These are phyloP conservation scores for Cryptomeria japonica DNA, from an alignment of 75 land plant genomes.

Conservation along the genomic window DNA sequence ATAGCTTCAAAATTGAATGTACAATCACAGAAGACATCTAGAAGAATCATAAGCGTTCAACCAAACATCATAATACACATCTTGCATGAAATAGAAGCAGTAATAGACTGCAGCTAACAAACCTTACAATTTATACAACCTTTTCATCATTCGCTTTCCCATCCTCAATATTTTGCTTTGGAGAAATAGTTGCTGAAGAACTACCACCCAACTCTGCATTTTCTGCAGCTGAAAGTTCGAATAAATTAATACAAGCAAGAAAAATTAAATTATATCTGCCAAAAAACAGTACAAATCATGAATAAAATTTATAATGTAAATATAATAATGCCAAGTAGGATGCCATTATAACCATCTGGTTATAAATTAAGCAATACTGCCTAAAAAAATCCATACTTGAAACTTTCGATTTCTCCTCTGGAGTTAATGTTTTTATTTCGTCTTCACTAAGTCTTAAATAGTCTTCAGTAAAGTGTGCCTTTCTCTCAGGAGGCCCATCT, in stretches of 20 bases:
- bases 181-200: constrained; percentile 13
- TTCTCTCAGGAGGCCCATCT: constrained; percentile 22
- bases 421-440: constrained; percentile 24
- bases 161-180: background rate
- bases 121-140: background rate
- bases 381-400: background rate
- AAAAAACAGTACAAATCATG: background rate
- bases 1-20: background rate
- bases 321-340: background rate
- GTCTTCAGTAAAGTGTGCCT: constrained; percentile 38
- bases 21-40: background rate
- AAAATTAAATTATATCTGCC: background rate
- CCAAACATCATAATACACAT: background rate
- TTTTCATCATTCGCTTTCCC: background rate
- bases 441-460: constrained; percentile 40
- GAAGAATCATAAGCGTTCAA: background rate
- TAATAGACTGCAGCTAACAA: background rate
- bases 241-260: background rate
- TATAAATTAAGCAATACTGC: background rate
- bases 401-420: constrained; percentile 44
- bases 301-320: background rate
- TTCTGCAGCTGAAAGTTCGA: constrained; percentile 27
- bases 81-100: background rate
- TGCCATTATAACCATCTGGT: background rate
- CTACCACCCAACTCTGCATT: constrained; percentile 29